Evolutionary conservation across 805 yeast genomes (phyloP).

Genomic region (Yarrowia divulgata): DNA sequence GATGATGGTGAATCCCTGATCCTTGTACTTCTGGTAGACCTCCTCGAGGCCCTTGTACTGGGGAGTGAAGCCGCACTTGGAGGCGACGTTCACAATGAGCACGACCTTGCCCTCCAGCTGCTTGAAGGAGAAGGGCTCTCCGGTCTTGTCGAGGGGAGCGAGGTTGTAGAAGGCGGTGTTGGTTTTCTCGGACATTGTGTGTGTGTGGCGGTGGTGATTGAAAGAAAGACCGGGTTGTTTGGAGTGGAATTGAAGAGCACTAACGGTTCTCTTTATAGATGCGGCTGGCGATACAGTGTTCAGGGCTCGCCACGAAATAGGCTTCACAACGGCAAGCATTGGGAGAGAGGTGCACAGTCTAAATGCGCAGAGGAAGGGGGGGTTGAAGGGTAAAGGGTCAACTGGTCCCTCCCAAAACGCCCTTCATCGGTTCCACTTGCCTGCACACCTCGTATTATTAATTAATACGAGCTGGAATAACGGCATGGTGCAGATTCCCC

Average conservation of each 20-base stretch:
- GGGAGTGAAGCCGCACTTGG: slow-evolving; percentile 80
- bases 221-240: not conserved
- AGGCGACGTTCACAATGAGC: slow-evolving; percentile 84
- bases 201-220: not conserved
- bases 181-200: slow-evolving; percentile 38
- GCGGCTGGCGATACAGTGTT: slow-evolving; percentile 19
- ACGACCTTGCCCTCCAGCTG: slow-evolving; percentile 81
- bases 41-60: slow-evolving; percentile 77
- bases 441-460: slow-evolving; percentile 30
- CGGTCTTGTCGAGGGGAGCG: slow-evolving; percentile 66
- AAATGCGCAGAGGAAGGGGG: not conserved
- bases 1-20: slow-evolving; percentile 67
- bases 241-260: slow-evolving; percentile 15
- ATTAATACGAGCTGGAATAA: slow-evolving; percentile 19
- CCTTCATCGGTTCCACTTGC: slow-evolving; percentile 33
- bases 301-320: slow-evolving; percentile 29
- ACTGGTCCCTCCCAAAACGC: not conserved
- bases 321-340: slow-evolving; percentile 12
- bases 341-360: slow-evolving; percentile 1
- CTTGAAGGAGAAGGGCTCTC: slow-evolving; percentile 64
- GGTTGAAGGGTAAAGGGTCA: not conserved
- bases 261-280: slow-evolving; percentile 29
- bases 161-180: slow-evolving; percentile 67
- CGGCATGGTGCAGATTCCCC: not conserved
- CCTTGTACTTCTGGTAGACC: slow-evolving; percentile 68